Base-by-base conservation (phyloP, 2,329 filamentous ascomycete genomes). In the Xylariaceae sp. region DNA sequence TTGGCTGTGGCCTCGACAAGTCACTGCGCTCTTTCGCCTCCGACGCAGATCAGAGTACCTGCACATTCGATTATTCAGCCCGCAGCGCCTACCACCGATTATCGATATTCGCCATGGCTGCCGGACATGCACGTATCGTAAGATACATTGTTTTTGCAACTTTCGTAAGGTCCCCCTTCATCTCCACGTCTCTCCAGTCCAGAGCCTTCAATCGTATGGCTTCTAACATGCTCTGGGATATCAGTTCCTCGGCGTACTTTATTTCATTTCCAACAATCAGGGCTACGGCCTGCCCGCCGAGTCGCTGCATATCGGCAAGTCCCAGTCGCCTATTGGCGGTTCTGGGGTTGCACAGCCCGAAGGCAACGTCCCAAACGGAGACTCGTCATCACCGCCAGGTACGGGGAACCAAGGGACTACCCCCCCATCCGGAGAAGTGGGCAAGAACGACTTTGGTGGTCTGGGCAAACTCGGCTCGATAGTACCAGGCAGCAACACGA, bases 131-230 rank as follows among this genome's bases (percentile, higher is more conserved):
- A 65, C 81, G 85, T 66, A 87, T 88, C 57, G 67, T 81, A 72
- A 77, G 79, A 72, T 83, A 81, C 65, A 73, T 95, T 61, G 73
- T 92, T 59, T 80, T 94, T 58, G 85, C 88, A 43, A 75, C 88
- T 59, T 83, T 94, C 59, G 89, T 94, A 76, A 59, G 83, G 73
- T 31, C 8, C 35, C 31, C 9, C 13, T 38, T 14, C 40, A n/a
- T 19, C 9, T 33, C 35, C 11, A 7, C 7, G 9, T 5, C 7
- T 34, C 21, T n/a, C 12, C 16, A 13, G 17, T 12, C n/a, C n/a
- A n/a, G n/a, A n/a, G n/a, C n/a, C n/a, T n/a, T n/a, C n/a, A n/a
- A n/a, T n/a, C n/a, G n/a, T n/a, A n/a, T n/a, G n/a, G n/a, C n/a
- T n/a, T n/a, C n/a, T n/a, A n/a, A n/a, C n/a, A n/a, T n/a, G n/a